These are phyloP conservation scores for Fragaria ananassa DNA, from an alignment of 306 rosid genomes.

Conservation along the genomic window DNA sequence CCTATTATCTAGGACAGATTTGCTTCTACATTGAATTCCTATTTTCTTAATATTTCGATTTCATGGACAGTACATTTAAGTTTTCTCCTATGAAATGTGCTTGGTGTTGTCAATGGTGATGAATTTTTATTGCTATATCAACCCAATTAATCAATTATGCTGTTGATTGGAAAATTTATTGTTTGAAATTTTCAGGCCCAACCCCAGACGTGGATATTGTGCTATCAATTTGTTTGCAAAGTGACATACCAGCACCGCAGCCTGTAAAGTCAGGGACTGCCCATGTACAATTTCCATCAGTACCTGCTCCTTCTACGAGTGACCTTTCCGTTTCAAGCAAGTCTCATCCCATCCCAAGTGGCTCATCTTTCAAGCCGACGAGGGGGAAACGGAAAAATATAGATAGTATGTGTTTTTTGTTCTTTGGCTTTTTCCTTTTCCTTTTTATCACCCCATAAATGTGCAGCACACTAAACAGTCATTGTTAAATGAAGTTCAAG, in stretches of 20 bases:
- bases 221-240: constrained; percentile 83
- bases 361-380: constrained; percentile 51
- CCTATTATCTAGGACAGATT: not conserved
- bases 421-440: not conserved
- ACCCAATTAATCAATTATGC: not conserved
- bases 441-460: not conserved
- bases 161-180: constrained; percentile 22
- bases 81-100: not conserved
- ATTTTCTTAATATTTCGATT: not conserved
- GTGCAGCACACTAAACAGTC: not conserved
- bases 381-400: constrained; percentile 68
- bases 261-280: constrained; percentile 45
- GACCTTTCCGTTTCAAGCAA: constrained; percentile 86
- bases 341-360: constrained; percentile 61
- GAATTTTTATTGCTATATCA: not conserved
- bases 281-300: constrained; percentile 37
- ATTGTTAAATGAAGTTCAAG: not conserved
- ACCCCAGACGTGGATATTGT: constrained; percentile 81
- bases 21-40: not conserved
- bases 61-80: not conserved
- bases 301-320: constrained; percentile 62
- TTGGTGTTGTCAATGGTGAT: not conserved
- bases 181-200: constrained; percentile 64
- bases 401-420: constrained; percentile 58
- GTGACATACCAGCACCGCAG: constrained; percentile 52